Evolutionary conservation across 2,329 filamentous ascomycete genomes (phyloP).

Genomic region (Kalmusia sp.): DNA sequence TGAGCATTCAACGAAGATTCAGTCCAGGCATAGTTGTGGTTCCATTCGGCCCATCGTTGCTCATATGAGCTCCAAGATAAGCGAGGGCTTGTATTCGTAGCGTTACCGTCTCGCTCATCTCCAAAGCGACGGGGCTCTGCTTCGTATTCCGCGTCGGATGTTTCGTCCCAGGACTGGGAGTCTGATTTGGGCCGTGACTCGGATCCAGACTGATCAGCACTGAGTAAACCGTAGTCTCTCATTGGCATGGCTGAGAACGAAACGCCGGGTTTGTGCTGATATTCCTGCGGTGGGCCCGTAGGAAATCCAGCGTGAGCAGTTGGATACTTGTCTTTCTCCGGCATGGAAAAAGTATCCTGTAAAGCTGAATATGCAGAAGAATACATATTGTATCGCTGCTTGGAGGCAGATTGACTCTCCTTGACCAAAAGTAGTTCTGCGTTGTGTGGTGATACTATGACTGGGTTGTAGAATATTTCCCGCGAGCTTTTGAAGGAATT

Average conservation of each 20-base stretch:
- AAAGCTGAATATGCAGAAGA: not conserved
- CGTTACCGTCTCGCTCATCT: not conserved
- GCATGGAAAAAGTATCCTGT: constrained; percentile 1
- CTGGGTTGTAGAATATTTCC: too few relatives aligned
- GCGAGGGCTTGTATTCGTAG: too few relatives aligned
- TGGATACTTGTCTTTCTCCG: constrained; percentile 4
- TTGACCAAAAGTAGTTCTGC: too few relatives aligned
- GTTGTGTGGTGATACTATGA: too few relatives aligned
- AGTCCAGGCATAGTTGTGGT: too few relatives aligned
- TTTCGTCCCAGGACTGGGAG: not conserved
- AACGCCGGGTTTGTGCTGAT: not conserved
- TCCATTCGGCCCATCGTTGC: too few relatives aligned
- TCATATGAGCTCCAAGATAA: too few relatives aligned
- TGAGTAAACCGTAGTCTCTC: not conserved
- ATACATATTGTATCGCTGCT: not conserved
- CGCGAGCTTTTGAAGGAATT: not conserved
- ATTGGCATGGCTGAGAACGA: not conserved
- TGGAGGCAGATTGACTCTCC: not conserved
- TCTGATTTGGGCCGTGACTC: not conserved
- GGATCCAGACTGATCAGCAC: too few relatives aligned
- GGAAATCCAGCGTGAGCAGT: constrained; percentile 1
- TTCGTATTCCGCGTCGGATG: not conserved
- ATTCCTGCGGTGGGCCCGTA: not conserved
- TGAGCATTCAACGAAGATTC: too few relatives aligned
- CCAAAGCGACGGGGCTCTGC: not conserved